Conservation (phyloP, 2,329 filamentous ascomycete genomes). For the Karstenula rhodostoma region DNA sequence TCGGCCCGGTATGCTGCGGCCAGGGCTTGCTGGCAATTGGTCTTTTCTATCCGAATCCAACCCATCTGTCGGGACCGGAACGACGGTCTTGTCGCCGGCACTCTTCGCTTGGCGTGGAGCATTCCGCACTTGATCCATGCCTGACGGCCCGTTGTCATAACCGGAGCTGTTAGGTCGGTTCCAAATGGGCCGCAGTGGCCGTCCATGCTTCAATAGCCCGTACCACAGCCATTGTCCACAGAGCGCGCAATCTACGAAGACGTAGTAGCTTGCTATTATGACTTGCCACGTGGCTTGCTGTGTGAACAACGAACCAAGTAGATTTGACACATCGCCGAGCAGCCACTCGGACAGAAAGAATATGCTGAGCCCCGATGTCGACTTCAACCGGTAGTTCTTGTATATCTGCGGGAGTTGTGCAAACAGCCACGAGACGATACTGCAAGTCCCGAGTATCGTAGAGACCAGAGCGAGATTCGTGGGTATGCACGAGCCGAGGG, state of each 20-base stretch:
- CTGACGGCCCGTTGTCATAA: conserved; percentile 28
- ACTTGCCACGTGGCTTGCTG: conserved; percentile 73
- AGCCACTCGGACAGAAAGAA: conserved; percentile 74
- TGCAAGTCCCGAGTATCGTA: conserved; percentile 66
- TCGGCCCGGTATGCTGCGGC: conserved; percentile 33
- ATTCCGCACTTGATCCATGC: conserved; percentile 42
- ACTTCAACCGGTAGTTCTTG: conserved; percentile 71
- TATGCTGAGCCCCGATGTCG: conserved; percentile 70
- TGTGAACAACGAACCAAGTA: conserved; percentile 69
- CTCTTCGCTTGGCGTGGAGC: conserved; percentile 27
- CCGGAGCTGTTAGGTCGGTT: conserved; percentile 33
- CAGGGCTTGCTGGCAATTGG: conserved; percentile 20
- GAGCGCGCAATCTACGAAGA: conserved; percentile 69
- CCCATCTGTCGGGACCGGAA: background rate
- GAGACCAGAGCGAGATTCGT: conserved; percentile 70
- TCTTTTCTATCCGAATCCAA: conserved; percentile 22
- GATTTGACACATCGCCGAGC: conserved; percentile 69
- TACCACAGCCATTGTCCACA: conserved; percentile 73
- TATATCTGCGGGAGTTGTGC: conserved; percentile 74
- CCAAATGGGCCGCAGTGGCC: conserved; percentile 52
- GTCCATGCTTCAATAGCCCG: conserved; percentile 62
- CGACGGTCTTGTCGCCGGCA: conserved; percentile 14
- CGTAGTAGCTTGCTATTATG: conserved; percentile 71
- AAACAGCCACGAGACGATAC: conserved; percentile 73
- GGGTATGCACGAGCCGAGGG: conserved; percentile 69